phyloP scores from a whole-genome alignment of 129 eudicot species.

The Erigeron canadensis region DNA sequence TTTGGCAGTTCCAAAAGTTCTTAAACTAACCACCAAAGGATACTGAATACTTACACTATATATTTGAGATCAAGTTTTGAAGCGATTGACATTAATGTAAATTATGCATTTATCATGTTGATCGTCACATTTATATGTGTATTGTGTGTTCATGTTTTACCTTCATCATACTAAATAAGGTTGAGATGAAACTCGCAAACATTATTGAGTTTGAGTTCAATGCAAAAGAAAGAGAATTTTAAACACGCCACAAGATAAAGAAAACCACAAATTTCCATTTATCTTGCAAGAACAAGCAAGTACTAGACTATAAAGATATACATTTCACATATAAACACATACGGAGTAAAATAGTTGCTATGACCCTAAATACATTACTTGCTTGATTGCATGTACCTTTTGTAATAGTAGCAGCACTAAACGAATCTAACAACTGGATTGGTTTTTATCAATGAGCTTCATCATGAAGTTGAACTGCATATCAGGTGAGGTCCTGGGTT shows the following conservation, averaged over 20 bases:
- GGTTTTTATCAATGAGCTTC: slow-evolving; percentile 56
- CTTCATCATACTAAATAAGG: not conserved
- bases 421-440: slow-evolving; percentile 18
- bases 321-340: not conserved
- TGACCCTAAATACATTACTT: slow-evolving; percentile 23
- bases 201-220: not conserved
- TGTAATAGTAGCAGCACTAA: slow-evolving; percentile 6
- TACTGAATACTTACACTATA: not conserved
- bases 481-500: slow-evolving; percentile 69
- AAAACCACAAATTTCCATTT: slow-evolving; percentile 10
- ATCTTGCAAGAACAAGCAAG: slow-evolving; percentile 34
- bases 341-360: slow-evolving; percentile 23
- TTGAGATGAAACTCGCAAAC: not conserved
- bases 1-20: slow-evolving; percentile 5
- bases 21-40: not conserved
- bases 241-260: slow-evolving; percentile 4
- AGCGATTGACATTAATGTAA: slow-evolving; percentile 1
- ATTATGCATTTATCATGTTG: not conserved
- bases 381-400: slow-evolving; percentile 19
- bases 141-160: not conserved
- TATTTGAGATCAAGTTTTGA: slow-evolving; percentile 4
- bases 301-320: slow-evolving; percentile 27
- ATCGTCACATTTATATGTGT: not conserved
- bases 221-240: not conserved
- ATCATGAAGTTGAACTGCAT: slow-evolving; percentile 84